These are phyloP conservation scores for Alternaria viburni DNA, from an alignment of 2,329 filamentous ascomycete genomes.

Conservation along the genomic window DNA sequence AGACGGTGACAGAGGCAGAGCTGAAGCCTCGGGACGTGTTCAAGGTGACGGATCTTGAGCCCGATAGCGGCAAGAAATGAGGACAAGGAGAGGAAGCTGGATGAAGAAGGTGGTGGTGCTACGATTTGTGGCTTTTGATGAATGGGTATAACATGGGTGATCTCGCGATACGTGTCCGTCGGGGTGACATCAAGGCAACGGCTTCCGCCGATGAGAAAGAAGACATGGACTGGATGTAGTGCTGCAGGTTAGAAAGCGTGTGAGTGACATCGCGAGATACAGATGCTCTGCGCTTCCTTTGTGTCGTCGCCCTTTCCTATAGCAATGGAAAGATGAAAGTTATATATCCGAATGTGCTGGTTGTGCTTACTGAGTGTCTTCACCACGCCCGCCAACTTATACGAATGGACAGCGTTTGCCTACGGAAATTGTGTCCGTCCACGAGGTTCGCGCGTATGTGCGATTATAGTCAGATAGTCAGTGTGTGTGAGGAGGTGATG, in stretches of 20 bases:
- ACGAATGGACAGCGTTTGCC: not conserved
- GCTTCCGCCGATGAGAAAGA: not conserved
- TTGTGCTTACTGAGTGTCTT: not conserved
- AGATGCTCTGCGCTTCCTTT: not conserved
- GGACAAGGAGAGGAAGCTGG: not conserved
- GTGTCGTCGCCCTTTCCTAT: not conserved
- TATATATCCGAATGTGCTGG: not conserved
- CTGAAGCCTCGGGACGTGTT: not conserved
- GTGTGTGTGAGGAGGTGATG: fast-evolving
- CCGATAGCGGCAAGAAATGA: not conserved
- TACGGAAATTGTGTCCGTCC: not conserved
- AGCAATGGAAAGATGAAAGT: not conserved
- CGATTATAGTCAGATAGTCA: not conserved
- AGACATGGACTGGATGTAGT: fast-evolving
- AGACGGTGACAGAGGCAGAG: not conserved
- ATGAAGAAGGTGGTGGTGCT: not conserved
- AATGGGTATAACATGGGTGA: not conserved
- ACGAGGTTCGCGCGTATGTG: not conserved
- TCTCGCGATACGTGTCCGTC: not conserved
- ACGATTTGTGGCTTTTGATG: not conserved
- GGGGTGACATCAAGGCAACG: not conserved
- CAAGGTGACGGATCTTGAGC: not conserved
- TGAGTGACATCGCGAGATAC: not conserved
- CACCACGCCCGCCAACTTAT: not conserved
- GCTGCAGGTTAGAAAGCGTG: fast-evolving